Base-by-base conservation (phyloP, 2,329 filamentous ascomycete genomes). In the Trichoderma harzianum region DNA sequence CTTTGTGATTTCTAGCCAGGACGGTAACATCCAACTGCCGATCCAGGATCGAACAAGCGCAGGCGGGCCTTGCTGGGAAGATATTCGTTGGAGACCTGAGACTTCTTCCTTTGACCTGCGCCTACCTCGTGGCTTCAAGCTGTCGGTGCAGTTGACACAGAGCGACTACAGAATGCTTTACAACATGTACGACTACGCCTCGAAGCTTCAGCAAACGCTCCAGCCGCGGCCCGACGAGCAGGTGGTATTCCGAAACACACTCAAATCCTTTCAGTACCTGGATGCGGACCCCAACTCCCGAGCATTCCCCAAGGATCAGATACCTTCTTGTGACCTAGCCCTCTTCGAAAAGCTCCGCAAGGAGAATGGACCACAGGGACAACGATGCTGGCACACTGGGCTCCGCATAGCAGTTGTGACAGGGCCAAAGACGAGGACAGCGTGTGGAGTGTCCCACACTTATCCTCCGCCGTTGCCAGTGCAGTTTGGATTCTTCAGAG, bases 121-220 rank as follows among this genome's bases (percentile, higher is more conserved):
- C 73, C 82, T 97, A 21, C 92, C 93, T 1, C 89, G 93, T 74
- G 93, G 93, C 1, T 95, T 96, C 77, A 83, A 91, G 72, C 82
- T 97, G 55, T 88, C 88, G 24, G 83, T 96, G 21, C 89, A 92
- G 74, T 90, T 94, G 78, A 86, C 86, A 16, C 92, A 94, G 76
- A 84, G 88, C n/a, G 93, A 97, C 78, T 97, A 92, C 82, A 89
- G 91, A 73, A 90, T 88, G 74, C 82, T 97, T 12, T 95, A 91
- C 89, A 92, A 90, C 76, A 93, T 97, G 80, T 93, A 94, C 75
- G 93, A 97, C 72, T 95, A 97, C 79, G 93, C 92, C 30, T 88
- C 87, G 74, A 93, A 92, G 76, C 89, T 95, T 2, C 91, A 94
- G 77, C 86, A 87, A 30, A 92, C 89, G 66, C 84, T 97, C 55